Percentiles rank a stretch among this genome's conserved stretches.
Evolutionary conservation across 768 basidiomycete genomes (phyloP).

Genomic region (Vishniacozyma victoriae): DNA sequence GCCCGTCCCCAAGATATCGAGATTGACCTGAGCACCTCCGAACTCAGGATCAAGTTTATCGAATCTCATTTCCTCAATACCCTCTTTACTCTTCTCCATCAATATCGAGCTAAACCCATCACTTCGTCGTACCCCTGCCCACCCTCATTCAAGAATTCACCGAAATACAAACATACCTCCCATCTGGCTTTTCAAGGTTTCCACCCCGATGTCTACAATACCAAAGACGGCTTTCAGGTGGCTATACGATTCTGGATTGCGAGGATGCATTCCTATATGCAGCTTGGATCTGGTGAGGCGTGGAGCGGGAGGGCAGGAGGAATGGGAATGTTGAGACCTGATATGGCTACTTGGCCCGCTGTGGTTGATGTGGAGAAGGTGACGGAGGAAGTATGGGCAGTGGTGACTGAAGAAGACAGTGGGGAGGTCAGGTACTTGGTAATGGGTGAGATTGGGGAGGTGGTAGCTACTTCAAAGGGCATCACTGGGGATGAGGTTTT

Average conservation of each 20-base stretch:
- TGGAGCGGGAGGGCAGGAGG: constrained; percentile 16
- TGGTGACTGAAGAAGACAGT: no score
- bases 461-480: constrained; percentile 4
- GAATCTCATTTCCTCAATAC: no score
- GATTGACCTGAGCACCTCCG: no score
- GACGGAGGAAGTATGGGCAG: no score
- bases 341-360: constrained; percentile 18
- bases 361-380: no score
- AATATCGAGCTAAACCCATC: no score
- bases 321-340: constrained; percentile 12
- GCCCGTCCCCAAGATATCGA: no score
- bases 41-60: no score
- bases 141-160: no score
- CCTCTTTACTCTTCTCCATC: no score
- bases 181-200: constrained; percentile 18
- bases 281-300: constrained; percentile 15
- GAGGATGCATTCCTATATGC: constrained; percentile 14
- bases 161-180: no score
- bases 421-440: constrained; percentile 7
- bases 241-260: constrained; percentile 25
- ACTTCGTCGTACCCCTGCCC: no score
- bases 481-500: neutral
- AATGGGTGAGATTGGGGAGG: constrained; percentile 19
- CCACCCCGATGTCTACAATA: constrained; percentile 5
- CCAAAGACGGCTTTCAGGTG: constrained; percentile 5